phyloP scores from a whole-genome alignment of 2,329 filamentous ascomycete genomes.

The Capronia epimyces region DNA sequence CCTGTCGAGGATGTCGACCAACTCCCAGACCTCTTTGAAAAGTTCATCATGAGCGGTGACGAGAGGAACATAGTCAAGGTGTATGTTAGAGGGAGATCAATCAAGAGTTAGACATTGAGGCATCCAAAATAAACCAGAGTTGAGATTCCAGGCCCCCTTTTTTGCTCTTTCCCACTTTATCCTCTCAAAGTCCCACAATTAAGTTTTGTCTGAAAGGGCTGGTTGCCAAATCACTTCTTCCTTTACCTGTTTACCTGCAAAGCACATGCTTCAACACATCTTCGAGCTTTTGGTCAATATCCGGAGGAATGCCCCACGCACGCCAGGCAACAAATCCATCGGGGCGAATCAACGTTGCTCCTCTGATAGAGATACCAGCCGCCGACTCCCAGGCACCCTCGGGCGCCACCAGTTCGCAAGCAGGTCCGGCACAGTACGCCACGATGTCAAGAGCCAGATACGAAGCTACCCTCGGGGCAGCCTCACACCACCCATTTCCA shows the following conservation, averaged over 20 bases:
- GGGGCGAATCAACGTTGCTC: slow-evolving; percentile 25
- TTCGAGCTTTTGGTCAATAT: slow-evolving; percentile 1
- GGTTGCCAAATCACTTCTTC: too few species aligned
- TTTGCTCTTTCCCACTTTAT: too few species aligned
- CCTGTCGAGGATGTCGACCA: slow-evolving; percentile 50
- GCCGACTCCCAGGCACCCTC: slow-evolving; percentile 24
- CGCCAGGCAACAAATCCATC: slow-evolving; percentile 16
- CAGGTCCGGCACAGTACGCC: not conserved
- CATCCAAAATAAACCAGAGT: too few species aligned
- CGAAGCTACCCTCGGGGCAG: slow-evolving; percentile 12
- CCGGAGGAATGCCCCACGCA: not conserved
- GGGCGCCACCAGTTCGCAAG: slow-evolving; percentile 2
- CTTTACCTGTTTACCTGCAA: not conserved
- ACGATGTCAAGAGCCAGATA: slow-evolving; percentile 10
- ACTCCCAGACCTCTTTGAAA: slow-evolving; percentile 50
- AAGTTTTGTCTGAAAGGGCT: too few species aligned
- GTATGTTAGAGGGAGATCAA: slow-evolving; percentile 46
- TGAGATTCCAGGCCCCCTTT: too few species aligned
- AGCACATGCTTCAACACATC: slow-evolving; percentile 5
- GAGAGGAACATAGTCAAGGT: slow-evolving; percentile 56
- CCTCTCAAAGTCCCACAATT: too few species aligned
- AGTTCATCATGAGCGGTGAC: slow-evolving; percentile 62
- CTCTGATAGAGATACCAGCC: slow-evolving; percentile 31
- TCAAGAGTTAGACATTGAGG: slow-evolving; percentile 6
- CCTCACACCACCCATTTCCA: not conserved